Base-by-base conservation (phyloP, 768 basidiomycete genomes). In the Tulasnella sp. region DNA sequence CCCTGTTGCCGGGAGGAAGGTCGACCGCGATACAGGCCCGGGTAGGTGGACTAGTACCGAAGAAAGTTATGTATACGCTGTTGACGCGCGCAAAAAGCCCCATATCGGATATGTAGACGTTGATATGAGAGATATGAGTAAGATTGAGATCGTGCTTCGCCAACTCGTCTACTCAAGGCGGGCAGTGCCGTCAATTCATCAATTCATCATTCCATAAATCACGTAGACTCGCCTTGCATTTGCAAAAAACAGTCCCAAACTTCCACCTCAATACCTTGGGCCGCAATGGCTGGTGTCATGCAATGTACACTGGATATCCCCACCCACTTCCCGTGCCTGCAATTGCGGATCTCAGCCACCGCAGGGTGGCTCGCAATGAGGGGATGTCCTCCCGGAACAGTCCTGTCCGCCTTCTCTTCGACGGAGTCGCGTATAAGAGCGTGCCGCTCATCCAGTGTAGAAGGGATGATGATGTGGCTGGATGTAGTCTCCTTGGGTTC, bases 11-110 rank as follows among this genome's bases (percentile, higher is more conserved):
- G 1, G 84, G 42, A 5, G 92, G 91, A 28, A 96, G 90, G 80
- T 92, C 90, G 0, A 95, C 92, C 14, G 93, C 93, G 5, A 99
- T 94, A 85, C 97, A 98, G n/a, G 96, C 97, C 9, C 98, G 92
- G 0, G 96, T 92, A 9, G 98, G 98, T 0, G 98, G 98, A 72
- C 95, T 96, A 24, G 90, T 89, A 1, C 96, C 96, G 85, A 99
- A 99, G 85, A 91, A 96, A 24, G 90, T 89, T 2, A 89, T 87
- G 85, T 99, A 99, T 11, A 93, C 88, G 0, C 88, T 87, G 87
- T 99, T 99, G 58, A 96, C 91, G 3, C 86, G 85, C 0, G 90
- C 86, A 84, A 99, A 99, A 42, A 92, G 86, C 34, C 92, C 90
- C 88, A 99, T 97, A 2, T 92, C 92, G 1, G 93, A 91, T 40